Conservation (phyloP, 305 asterid genomes). For the Fraxinus baroniana region DNA sequence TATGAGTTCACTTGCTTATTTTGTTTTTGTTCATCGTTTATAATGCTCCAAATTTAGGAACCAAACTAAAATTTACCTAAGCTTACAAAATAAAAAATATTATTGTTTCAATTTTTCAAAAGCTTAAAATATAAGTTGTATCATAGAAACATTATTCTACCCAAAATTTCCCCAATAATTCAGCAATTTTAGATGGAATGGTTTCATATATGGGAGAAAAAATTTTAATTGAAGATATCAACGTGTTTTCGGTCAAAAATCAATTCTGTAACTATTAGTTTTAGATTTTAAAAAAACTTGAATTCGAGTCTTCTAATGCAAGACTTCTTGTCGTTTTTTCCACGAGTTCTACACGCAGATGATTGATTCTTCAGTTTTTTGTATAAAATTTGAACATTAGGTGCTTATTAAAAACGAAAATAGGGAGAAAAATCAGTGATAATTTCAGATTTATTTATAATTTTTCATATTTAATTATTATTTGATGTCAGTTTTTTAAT, state of each 20-base stretch:
- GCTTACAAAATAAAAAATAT: neutral
- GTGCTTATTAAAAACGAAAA: neutral
- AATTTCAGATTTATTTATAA: too few species aligned
- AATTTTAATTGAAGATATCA: neutral
- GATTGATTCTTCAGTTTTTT: neutral
- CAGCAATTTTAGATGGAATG: too few species aligned
- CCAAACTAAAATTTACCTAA: neutral
- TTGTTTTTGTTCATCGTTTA: too few species aligned
- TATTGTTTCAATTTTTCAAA: neutral
- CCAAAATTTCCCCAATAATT: neutral
- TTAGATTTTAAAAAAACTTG: neutral
- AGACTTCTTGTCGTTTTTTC: neutral
- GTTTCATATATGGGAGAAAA: neutral
- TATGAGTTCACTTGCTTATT: too few species aligned
- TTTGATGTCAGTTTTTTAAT: neutral
- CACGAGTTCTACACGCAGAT: neutral
- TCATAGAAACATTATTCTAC: neutral
- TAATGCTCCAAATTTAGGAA: neutral
- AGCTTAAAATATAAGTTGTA: neutral
- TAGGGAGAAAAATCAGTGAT: neutral
- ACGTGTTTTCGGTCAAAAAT: neutral
- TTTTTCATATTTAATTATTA: too few species aligned
- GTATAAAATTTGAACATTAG: neutral
- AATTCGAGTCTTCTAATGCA: neutral
- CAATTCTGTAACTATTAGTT: neutral